Evolutionary conservation across 2,329 filamentous ascomycete genomes (phyloP).

Genomic region (Atkinsonella hypoxylon): DNA sequence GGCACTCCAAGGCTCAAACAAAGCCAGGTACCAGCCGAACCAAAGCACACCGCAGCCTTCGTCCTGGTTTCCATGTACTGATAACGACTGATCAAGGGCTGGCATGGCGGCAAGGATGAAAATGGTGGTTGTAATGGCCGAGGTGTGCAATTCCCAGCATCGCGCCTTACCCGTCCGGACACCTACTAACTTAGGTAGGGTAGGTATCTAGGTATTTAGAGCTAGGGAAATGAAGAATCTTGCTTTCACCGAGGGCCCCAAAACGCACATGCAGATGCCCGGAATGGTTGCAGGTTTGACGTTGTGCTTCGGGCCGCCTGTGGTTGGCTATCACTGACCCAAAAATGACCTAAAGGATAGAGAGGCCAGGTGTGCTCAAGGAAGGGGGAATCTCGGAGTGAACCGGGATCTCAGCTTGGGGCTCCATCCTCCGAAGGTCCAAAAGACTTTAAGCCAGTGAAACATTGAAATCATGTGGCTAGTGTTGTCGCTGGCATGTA

Average conservation of each 20-base stretch:
- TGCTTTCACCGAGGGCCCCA: background rate
- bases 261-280: background rate
- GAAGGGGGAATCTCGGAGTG: slow-evolving; percentile 22
- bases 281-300: background rate
- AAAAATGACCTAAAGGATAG: background rate
- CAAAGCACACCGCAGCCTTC: background rate
- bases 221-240: background rate
- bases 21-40: background rate
- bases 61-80: background rate
- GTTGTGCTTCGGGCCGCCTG: background rate
- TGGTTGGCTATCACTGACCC: background rate
- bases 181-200: too few relatives aligned
- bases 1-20: background rate
- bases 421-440: slow-evolving; percentile 1
- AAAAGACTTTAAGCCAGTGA: background rate
- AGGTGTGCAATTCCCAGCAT: background rate
- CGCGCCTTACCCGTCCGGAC: too few relatives aligned
- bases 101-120: background rate
- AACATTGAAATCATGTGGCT: background rate
- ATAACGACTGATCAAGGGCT: background rate
- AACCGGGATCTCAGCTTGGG: slow-evolving; percentile 19
- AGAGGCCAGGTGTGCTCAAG: slow-evolving; percentile 1
- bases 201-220: too few relatives aligned
- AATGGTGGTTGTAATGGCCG: background rate
- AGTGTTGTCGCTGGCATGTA: slow-evolving; percentile 1